Evolutionary conservation across 306 rosid genomes (phyloP).

Genomic region (Hylodesmum podocarpum): DNA sequence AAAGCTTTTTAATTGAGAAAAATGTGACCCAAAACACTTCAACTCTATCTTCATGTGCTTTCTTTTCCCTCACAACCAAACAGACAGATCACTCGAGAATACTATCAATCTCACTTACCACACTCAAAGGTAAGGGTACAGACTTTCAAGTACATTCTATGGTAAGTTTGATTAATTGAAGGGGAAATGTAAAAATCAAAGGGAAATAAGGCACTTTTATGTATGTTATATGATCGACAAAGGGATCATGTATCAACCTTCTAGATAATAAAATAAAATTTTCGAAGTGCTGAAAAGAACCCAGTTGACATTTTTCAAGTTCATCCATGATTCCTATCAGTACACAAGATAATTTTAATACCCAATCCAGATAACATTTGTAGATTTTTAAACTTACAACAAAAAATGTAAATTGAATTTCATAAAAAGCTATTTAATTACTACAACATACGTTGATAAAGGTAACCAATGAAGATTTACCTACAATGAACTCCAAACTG

Average conservation of each 20-base stretch:
- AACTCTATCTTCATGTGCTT: no score
- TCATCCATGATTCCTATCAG: not conserved
- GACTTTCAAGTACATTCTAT: not conserved
- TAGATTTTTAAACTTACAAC: not conserved
- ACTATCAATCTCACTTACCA: not conserved
- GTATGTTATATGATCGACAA: not conserved
- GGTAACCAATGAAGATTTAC: conserved; percentile 12
- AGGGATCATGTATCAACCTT: not conserved
- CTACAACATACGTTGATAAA: conserved; percentile 21
- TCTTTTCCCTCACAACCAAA: no score
- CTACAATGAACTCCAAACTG: conserved; percentile 32
- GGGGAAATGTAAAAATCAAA: not conserved
- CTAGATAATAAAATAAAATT: not conserved
- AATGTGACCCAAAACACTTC: no score
- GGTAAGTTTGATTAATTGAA: not conserved
- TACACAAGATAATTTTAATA: not conserved
- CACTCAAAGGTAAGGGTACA: not conserved
- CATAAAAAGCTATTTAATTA: conserved; percentile 1
- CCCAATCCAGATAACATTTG: not conserved
- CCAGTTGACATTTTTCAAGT: not conserved
- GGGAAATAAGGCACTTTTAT: not conserved
- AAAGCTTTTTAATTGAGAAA: no score
- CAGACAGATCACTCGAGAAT: no score
- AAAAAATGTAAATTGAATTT: conserved; percentile 2
- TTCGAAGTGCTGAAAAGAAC: not conserved